Conservation (phyloP, 495 filamentous ascomycete species). For the Usnea hakonensis region DNA sequence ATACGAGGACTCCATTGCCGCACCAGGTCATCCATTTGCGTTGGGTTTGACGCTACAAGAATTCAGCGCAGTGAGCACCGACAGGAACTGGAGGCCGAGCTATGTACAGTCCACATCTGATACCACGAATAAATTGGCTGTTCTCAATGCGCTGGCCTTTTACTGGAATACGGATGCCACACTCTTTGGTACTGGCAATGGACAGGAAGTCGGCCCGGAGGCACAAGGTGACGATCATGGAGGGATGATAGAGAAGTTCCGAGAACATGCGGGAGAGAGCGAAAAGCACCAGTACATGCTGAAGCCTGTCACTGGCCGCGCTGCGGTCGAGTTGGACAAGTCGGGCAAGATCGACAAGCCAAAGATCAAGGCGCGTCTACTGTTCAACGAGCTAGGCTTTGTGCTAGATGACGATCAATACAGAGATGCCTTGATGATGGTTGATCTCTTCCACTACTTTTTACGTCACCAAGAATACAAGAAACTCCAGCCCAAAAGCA, state of each 20-base stretch:
- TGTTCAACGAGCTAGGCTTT: slow-evolving; percentile 94
- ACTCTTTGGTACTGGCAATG: slow-evolving; percentile 67
- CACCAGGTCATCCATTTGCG: slow-evolving; percentile 90
- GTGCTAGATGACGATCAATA: slow-evolving; percentile 96
- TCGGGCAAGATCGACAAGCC: slow-evolving; percentile 70
- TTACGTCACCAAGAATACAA: slow-evolving; percentile 97
- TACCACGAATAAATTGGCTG: slow-evolving; percentile 86
- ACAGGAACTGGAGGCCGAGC: slow-evolving; percentile 85
- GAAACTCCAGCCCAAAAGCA: slow-evolving; percentile 77
- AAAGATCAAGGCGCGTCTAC: slow-evolving; percentile 79
- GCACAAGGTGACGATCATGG: slow-evolving; percentile 59
- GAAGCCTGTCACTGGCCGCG: slow-evolving; percentile 86
- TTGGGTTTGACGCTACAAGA: slow-evolving; percentile 86
- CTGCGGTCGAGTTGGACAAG: slow-evolving; percentile 89
- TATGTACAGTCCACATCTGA: slow-evolving; percentile 80
- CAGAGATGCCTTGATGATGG: slow-evolving; percentile 92
- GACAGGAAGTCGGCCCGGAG: slow-evolving; percentile 51
- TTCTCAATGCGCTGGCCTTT: slow-evolving; percentile 74
- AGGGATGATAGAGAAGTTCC: slow-evolving; percentile 67
- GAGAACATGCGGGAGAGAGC: slow-evolving; percentile 63
- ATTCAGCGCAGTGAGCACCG: slow-evolving; percentile 92
- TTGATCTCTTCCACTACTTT: slow-evolving; percentile 97
- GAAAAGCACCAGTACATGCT: slow-evolving; percentile 87
- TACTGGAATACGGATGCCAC: slow-evolving; percentile 96
- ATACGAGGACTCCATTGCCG: slow-evolving; percentile 95